Conservation (phyloP, 2,329 filamentous ascomycete genomes). For the Anthostomella pinea region DNA sequence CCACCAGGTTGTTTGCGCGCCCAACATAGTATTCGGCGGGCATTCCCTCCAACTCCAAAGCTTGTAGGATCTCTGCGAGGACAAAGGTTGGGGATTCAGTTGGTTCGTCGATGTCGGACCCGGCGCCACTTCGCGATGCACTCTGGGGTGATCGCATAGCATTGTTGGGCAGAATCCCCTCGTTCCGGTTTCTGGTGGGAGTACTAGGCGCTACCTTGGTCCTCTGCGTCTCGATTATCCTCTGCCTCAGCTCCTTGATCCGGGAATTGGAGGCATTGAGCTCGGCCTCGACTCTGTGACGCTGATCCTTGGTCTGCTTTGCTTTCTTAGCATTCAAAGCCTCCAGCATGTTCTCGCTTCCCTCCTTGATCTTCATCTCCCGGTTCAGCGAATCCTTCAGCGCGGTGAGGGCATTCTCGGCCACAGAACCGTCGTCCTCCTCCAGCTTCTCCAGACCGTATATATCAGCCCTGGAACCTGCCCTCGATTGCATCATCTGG, state of each 20-base stretch:
- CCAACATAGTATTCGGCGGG: constrained; percentile 93
- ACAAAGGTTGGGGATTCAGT: constrained; percentile 89
- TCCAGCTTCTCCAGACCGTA: constrained; percentile 57
- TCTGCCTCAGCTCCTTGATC: constrained; percentile 59
- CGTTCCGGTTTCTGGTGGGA: constrained; percentile 52
- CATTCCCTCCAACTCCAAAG: constrained; percentile 83
- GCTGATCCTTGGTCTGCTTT: constrained; percentile 89
- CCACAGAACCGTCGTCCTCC: constrained; percentile 55
- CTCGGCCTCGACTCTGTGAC: constrained; percentile 78
- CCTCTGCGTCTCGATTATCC: constrained; percentile 58
- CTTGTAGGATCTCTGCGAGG: constrained; percentile 84
- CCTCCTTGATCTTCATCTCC: constrained; percentile 96
- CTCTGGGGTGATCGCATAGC: constrained; percentile 57
- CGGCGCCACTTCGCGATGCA: constrained; percentile 51
- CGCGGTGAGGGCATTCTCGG: constrained; percentile 71
- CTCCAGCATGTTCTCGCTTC: constrained; percentile 96
- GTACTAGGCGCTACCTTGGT: constrained; percentile 47
- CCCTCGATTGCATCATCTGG: constrained; percentile 63
- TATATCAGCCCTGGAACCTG: constrained; percentile 55
- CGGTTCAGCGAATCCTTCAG: constrained; percentile 86
- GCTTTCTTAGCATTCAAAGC: constrained; percentile 91
- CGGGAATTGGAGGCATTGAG: constrained; percentile 80
- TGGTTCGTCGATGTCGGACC: constrained; percentile 64
- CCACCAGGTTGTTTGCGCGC: constrained; percentile 87
- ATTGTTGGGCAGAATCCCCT: constrained; percentile 43